Conservation (phyloP, 306 rosid genomes). For the Senna siamea region DNA sequence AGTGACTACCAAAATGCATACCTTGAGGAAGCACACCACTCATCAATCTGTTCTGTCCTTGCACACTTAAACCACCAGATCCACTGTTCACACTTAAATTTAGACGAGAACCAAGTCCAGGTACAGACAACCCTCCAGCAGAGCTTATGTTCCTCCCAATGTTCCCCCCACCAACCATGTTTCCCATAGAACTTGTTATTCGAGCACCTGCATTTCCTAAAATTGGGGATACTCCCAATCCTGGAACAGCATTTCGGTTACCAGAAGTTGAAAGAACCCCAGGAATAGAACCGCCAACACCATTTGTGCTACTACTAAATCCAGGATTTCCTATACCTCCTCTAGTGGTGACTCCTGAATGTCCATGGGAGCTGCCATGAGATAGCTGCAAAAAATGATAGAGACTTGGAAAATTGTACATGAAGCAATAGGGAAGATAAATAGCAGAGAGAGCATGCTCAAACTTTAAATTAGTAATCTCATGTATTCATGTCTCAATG, state of each 20-base stretch:
- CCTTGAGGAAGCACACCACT: conserved; percentile 96
- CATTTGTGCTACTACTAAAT: conserved; percentile 92
- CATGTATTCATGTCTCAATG: neutral
- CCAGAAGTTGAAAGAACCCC: conserved; percentile 97
- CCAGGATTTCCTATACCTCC: conserved; percentile 99
- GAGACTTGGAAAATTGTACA: conserved; percentile 5
- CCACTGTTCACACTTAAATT: conserved; percentile 81
- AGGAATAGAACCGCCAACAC: conserved; percentile 97
- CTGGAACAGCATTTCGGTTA: conserved; percentile 94
- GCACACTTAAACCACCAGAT: conserved; percentile 78
- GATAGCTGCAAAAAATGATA: conserved; percentile 67
- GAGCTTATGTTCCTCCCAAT: conserved; percentile 74
- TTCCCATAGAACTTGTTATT: conserved; percentile 91
- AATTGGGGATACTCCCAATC: conserved; percentile 94
- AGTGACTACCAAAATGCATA: conserved; percentile 34
- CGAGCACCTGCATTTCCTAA: conserved; percentile 88
- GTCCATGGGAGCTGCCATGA: conserved; percentile 86
- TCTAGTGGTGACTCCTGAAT: conserved; percentile 88
- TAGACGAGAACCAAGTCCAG: conserved; percentile 88
- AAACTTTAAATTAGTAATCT: conserved; percentile 20
- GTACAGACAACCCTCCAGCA: conserved; percentile 87
- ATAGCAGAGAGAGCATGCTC: conserved; percentile 26
- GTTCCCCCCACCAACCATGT: conserved; percentile 93
- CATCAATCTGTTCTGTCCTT: conserved; percentile 92
- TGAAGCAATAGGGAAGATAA: conserved; percentile 11